Evolutionary conservation across 2,329 filamentous ascomycete species (phyloP).

Genomic region (Diplodia scrobiculata): DNA sequence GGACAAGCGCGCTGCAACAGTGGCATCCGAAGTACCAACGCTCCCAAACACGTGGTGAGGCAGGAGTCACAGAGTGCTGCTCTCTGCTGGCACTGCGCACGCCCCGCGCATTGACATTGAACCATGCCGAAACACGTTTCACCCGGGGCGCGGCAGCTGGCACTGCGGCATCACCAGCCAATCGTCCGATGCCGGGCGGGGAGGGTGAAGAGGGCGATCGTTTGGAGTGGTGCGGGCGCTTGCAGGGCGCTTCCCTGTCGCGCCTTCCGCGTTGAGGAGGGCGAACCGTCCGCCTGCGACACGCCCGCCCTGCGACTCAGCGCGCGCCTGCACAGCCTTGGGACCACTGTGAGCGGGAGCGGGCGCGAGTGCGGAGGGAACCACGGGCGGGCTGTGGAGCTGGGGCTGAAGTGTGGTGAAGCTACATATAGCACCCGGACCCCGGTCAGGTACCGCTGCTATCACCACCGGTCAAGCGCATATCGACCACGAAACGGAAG

Average conservation of each 20-base stretch:
- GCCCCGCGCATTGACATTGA: conserved; percentile 2
- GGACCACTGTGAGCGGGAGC: no score
- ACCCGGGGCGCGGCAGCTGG: not conserved
- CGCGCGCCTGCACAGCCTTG: not conserved
- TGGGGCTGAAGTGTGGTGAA: conserved; percentile 4
- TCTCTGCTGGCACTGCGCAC: not conserved
- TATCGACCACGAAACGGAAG: not conserved
- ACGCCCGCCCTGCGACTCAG: not conserved
- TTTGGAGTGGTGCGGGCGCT: not conserved
- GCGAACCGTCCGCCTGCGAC: not conserved
- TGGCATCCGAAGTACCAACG: not conserved
- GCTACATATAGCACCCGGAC: conserved; percentile 17
- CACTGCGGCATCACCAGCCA: not conserved
- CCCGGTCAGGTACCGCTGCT: not conserved
- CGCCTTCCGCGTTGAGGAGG: not conserved
- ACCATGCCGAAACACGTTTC: conserved; percentile 26
- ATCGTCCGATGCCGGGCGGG: not conserved
- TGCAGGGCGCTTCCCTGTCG: conserved; percentile 14
- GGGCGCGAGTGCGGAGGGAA: not conserved
- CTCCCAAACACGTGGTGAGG: conserved; percentile 12
- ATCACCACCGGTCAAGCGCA: not conserved
- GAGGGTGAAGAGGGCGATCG: not conserved
- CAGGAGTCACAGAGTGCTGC: not conserved
- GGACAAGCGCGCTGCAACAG: not conserved
- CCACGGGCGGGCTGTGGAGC: not conserved